Evolutionary conservation across 2,329 filamentous ascomycete genomes (phyloP), one percentile per base, ranked within the genome.

Genomic region (Fusarium armeniacum): DNA sequence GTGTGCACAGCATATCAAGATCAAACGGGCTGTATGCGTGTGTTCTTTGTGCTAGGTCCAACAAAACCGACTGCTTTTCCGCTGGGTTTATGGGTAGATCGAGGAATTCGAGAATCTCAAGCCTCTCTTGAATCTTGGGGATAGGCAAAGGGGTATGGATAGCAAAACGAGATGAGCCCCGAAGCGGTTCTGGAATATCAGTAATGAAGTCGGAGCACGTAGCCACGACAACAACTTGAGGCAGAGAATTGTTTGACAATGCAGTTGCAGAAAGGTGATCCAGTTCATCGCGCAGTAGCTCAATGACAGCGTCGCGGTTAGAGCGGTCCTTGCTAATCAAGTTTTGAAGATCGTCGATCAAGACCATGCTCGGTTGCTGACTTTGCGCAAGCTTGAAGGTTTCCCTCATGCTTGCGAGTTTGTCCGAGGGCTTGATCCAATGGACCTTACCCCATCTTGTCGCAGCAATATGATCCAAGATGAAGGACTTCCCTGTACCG

Each of bases 21-120:
- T 98, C 94, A 2, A 87, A 86, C 6, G 92, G 91, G 33, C 93
- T 97, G 78, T 93, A 98, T 6, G 94, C 95, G 75, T 98, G 94
- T 0, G 94, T 97, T 58, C 89, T 88, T 65, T 92, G 87, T 43
- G 91, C 91, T 44, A 97, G 81, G 20, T 84, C 81, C 6, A 84
- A 80, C 20, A 93, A 80, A 12, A 89, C 81, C 2, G 80, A 79
- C 5, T 90, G 83, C 56, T 79, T 83, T 11, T 82, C 81, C 11
- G 82, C 84, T 5, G 83, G 75, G n/a, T 77, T 81, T 46, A 87
- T 81, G 30, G 77, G 81, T 16, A 81, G 82, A 50, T 81, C 75
- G 62, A 92, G 82, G 9, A 87, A 87, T 32, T 87, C 85, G 24
- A 98, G 79, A 15, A 98, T 97, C 32, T 93, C 89, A 49, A 89